Base-by-base conservation (phyloP, 306 rosid species). In the Astragalus glycyphyllos region DNA sequence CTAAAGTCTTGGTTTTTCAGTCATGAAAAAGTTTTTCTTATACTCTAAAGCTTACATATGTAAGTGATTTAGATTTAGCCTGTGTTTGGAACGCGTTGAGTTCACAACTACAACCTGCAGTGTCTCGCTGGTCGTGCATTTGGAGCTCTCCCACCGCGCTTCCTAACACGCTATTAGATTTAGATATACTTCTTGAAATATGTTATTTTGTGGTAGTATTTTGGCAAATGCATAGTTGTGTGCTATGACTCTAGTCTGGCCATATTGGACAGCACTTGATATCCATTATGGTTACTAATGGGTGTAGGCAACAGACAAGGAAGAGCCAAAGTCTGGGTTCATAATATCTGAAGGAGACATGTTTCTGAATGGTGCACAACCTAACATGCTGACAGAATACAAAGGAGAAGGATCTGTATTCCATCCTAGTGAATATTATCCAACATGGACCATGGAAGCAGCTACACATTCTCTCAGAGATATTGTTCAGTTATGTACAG, bases 361-460 rank as follows among this genome's bases (percentile, higher is more conserved):
- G 76, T 23, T 88, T 51, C 84, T 88, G 75, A 85, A 79, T 81
- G 92, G 89, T 76, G 96, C 89, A n/a, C 78, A 72, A 50, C 79
- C 85, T 41, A 70, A 69, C 79, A 38, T 60, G 45, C 51, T 56
- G 13, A 58, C 71, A 41, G 80, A 64, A 41, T 31, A 23, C 58
- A 78, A 9, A 20, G 45, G 45, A 40, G 83, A 62, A 51, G 88
- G 67, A 59, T 5, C 82, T 40, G 29, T 81, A 77, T 89, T 85
- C 75, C 92, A 85, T 73, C 96, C 96, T 23, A 87, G 84, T 51
- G 84, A 86, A 70, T 82, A 71, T 72, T 84, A 86, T 77, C 82
- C 85, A 13, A 74, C 80, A 11, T 87, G 90, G 88, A 86, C 88
- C 0, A 77, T 82, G 87, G 93, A 86, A 86, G 57, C 88, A 16